Evolutionary conservation across 495 filamentous ascomycete species (phyloP).

Genomic region (Chaetomium tenue): DNA sequence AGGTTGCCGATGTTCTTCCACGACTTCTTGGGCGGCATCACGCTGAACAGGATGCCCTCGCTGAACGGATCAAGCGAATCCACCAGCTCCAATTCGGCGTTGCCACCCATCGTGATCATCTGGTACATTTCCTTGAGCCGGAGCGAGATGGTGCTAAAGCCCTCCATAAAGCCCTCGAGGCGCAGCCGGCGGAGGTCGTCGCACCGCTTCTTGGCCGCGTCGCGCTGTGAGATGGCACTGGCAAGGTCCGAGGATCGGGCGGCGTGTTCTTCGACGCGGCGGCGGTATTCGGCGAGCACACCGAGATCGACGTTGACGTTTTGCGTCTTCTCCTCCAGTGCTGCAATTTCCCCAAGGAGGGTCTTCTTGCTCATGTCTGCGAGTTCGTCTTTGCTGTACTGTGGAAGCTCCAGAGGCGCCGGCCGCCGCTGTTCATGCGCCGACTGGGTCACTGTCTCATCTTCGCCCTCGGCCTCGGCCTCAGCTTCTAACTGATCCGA

Average conservation of each 20-base stretch:
- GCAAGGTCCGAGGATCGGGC: constrained; percentile 77
- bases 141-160: constrained; percentile 90
- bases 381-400: constrained; percentile 86
- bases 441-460: constrained; percentile 32
- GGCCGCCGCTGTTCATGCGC: constrained; percentile 28
- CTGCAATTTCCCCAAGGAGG: constrained; percentile 83
- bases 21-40: constrained; percentile 99
- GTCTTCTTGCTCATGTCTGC: constrained; percentile 86
- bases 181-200: constrained; percentile 87
- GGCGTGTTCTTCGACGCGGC: constrained; percentile 81
- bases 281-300: constrained; percentile 90
- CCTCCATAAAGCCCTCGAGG: constrained; percentile 97
- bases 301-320: constrained; percentile 85
- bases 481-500: constrained; percentile 30
- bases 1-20: constrained; percentile 99
- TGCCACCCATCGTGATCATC: constrained; percentile 99
- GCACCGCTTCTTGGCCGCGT: constrained; percentile 81
- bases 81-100: constrained; percentile 94
- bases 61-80: constrained; percentile 95
- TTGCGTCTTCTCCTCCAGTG: constrained; percentile 88
- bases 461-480: constrained; percentile 26
- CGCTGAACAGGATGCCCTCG: constrained; percentile 92
- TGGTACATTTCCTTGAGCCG: constrained; percentile 99
- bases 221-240: constrained; percentile 69
- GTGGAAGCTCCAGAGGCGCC: constrained; percentile 61